Base-by-base conservation (phyloP, 805 yeast species). In the Metschnikowia hibisci region DNA sequence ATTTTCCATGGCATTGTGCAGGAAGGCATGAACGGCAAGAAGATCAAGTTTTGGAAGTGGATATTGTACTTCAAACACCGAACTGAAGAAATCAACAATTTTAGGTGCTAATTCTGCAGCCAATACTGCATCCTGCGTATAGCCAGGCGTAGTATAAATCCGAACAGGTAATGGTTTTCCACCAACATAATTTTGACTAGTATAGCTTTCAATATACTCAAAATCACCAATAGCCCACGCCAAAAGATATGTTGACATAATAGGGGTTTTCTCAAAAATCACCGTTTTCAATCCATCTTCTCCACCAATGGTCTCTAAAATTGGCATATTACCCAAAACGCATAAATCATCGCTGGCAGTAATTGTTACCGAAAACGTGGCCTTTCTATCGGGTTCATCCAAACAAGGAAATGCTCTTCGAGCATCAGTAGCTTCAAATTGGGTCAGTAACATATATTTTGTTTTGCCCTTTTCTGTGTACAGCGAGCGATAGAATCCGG, bases 1-100 rank as follows among this genome's bases (percentile, higher is more conserved):
- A 68, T 87, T 87, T 66, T 87, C 96, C 96, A 87, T 87, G 16
- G 95, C 96, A 54, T 87, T 87, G 45, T 88, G 89, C 26, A 86
- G 77, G 58, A 82, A 84, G 40, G 84, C 79, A 52, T 87, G 90
- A 44, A 87, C 82, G 3, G 90, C 90, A 30, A 87, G 68, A 64
- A 85, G 70, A 58, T 87, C 95, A 61, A 86, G 67, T 64, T 87
- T 87, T 34, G 95, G 91, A 53, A 87, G 71, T 16, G 95, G 93
- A 57, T 84, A 87, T 47, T 66, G 56, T 39, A 76, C 60, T 47
- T 74, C 78, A 52, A 78, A 78, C 16, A 75, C 64, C 34, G 54
- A 55, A 11, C 77, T 67, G 51, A 74, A 71, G 55, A 64, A 75
- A 53, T 76, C 81, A 32, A 78, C 73, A 34, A 75, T 74, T 40